Evolutionary conservation across 495 filamentous ascomycete species (phyloP).

Genomic region (Cryomyces antarcticus): DNA sequence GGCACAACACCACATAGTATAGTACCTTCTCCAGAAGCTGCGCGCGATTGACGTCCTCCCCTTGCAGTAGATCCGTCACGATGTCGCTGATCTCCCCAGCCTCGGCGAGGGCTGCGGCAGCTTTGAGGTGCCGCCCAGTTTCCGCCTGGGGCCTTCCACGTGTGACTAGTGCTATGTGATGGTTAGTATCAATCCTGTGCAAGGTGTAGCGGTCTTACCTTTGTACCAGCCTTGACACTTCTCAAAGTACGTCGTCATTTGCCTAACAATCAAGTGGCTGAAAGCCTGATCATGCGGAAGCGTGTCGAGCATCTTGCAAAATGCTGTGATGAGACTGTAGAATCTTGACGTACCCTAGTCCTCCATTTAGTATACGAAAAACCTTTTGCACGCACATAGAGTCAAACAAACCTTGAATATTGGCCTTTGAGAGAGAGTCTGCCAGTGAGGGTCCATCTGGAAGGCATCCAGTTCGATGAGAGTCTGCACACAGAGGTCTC

Average conservation of each 20-base stretch:
- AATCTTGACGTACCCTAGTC: conserved; percentile 61
- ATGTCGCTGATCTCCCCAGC: conserved; percentile 45
- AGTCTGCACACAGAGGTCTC: conserved; percentile 63
- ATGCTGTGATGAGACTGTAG: conserved; percentile 65
- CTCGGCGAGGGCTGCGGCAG: conserved; percentile 51
- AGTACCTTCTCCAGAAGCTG: conserved; percentile 23
- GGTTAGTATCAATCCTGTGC: neutral
- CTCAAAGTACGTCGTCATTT: conserved; percentile 80
- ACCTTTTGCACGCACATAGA: neutral
- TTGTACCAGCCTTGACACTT: conserved; percentile 84
- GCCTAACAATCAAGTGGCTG: conserved; percentile 67
- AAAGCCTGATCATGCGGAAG: conserved; percentile 96
- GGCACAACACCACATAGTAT: neutral
- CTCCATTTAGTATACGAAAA: neutral
- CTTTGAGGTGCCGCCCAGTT: conserved; percentile 35
- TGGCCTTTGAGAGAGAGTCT: conserved; percentile 50
- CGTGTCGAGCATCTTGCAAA: conserved; percentile 85
- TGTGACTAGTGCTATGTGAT: conserved; percentile 27
- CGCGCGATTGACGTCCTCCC: conserved; percentile 7
- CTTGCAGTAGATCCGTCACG: conserved; percentile 40
- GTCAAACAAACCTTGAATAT: conserved; percentile 46
- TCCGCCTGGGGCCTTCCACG: conserved; percentile 27
- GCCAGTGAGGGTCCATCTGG: conserved; percentile 70
- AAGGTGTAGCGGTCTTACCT: conserved; percentile 18
- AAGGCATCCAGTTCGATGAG: conserved; percentile 77